Conservation (phyloP, 305 asterid genomes). For the Solanum chacoense region DNA sequence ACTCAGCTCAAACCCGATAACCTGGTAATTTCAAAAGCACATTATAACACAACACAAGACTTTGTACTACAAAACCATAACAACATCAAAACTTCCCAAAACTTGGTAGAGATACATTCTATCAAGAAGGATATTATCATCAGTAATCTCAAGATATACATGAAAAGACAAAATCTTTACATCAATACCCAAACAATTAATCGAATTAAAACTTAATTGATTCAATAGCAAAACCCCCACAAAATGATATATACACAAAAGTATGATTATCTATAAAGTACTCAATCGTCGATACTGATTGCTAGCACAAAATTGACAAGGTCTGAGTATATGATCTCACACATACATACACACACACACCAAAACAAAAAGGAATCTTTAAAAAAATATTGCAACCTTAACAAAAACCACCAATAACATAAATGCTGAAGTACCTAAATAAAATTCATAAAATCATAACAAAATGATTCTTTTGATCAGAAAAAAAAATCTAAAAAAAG, state of each 20-base stretch:
- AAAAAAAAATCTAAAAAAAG: background rate
- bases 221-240: background rate
- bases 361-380: background rate
- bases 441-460: background rate
- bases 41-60: background rate
- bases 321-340: background rate
- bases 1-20: constrained; percentile 14
- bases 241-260: background rate
- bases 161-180: background rate
- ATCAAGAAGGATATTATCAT: background rate
- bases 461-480: background rate
- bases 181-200: background rate
- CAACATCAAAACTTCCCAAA: background rate
- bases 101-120: background rate
- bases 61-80: background rate
- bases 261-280: background rate
- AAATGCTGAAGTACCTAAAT: background rate
- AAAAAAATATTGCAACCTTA: background rate
- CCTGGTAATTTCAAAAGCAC: constrained; percentile 30
- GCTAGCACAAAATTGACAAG: background rate
- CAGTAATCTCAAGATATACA: background rate
- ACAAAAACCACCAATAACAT: background rate
- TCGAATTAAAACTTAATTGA: background rate
- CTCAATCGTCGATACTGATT: background rate
- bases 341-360: background rate